Conservation (phyloP, 306 rosid genomes). For the Cicer judaicum region DNA sequence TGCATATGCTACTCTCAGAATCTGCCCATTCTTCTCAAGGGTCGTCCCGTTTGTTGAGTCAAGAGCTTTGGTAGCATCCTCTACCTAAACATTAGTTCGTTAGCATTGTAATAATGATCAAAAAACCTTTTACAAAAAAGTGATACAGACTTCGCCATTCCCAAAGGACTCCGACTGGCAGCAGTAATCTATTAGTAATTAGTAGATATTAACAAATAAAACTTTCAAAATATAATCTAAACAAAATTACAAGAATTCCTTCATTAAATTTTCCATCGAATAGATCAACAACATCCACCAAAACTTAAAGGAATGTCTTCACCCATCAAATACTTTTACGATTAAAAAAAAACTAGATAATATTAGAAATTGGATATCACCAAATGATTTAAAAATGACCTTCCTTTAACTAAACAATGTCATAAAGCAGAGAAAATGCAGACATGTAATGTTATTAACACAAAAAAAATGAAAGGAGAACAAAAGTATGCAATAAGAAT, state of each 20-base stretch:
- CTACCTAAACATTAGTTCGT: constrained; percentile 63
- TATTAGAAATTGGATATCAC: constrained; percentile 17
- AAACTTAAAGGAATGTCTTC: neutral
- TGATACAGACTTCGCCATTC: neutral
- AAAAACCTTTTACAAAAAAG: constrained; percentile 19
- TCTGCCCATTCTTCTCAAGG: constrained; percentile 94
- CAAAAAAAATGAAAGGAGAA: neutral
- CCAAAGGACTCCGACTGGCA: constrained; percentile 10
- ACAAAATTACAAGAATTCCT: constrained; percentile 6
- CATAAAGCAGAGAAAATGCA: constrained; percentile 2
- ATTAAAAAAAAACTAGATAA: neutral
- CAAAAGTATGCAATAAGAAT: constrained; percentile 27
- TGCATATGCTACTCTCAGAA: constrained; percentile 93
- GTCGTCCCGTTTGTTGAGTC: constrained; percentile 89
- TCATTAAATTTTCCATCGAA: constrained; percentile 18
- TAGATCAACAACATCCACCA: constrained; percentile 32
- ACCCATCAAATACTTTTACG: constrained; percentile 25
- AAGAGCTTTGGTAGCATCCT: constrained; percentile 93
- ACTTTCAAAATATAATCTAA: constrained; percentile 7
- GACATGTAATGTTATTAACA: neutral
- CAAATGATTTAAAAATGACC: constrained; percentile 4
- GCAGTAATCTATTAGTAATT: neutral
- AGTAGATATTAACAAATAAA: constrained; percentile 6
- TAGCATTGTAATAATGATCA: constrained; percentile 24
- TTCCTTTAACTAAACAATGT: constrained; percentile 3